A percentile compares a stretch with the other conserved stretches of the same genome.
These are phyloP conservation scores for Calonectria crousiana DNA, from an alignment of 2,329 filamentous ascomycete genomes.

Conservation along the genomic window DNA sequence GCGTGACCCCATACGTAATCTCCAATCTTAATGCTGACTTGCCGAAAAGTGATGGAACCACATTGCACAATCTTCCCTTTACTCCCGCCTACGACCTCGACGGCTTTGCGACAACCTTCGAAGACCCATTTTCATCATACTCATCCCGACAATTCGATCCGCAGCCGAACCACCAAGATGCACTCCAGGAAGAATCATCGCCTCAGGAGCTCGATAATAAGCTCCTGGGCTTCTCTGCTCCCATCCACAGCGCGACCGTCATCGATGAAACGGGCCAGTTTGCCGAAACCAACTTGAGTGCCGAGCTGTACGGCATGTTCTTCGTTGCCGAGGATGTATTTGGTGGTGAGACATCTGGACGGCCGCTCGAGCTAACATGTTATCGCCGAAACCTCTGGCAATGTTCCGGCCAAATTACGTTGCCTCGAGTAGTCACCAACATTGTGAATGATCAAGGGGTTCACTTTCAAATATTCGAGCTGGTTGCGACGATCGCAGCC, in stretches of 20 bases:
- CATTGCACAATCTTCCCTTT: slow-evolving; percentile 61
- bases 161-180: slow-evolving; percentile 55
- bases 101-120: slow-evolving; percentile 71
- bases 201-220: slow-evolving; percentile 74
- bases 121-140: slow-evolving; percentile 74
- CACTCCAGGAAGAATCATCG: slow-evolving; percentile 60
- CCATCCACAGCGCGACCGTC: slow-evolving; percentile 70
- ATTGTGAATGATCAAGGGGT: slow-evolving; percentile 81
- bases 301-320: slow-evolving; percentile 90
- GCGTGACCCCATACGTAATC: slow-evolving; percentile 39
- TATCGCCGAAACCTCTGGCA: slow-evolving; percentile 96
- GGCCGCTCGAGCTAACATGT: slow-evolving; percentile 88
- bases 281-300: slow-evolving; percentile 75
- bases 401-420: slow-evolving; percentile 86
- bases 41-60: slow-evolving; percentile 47
- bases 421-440: slow-evolving; percentile 79
- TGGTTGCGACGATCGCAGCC: slow-evolving; percentile 86
- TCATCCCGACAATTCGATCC: slow-evolving; percentile 62
- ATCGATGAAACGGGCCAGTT: slow-evolving; percentile 75
- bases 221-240: slow-evolving; percentile 79
- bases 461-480: slow-evolving; percentile 79
- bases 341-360: slow-evolving; percentile 65
- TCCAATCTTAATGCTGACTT: slow-evolving; percentile 31
- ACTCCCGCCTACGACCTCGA: slow-evolving; percentile 72
- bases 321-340: slow-evolving; percentile 88